Evolutionary conservation across 495 filamentous ascomycete genomes (phyloP).

Genomic region (Geopyxis carbonaria): DNA sequence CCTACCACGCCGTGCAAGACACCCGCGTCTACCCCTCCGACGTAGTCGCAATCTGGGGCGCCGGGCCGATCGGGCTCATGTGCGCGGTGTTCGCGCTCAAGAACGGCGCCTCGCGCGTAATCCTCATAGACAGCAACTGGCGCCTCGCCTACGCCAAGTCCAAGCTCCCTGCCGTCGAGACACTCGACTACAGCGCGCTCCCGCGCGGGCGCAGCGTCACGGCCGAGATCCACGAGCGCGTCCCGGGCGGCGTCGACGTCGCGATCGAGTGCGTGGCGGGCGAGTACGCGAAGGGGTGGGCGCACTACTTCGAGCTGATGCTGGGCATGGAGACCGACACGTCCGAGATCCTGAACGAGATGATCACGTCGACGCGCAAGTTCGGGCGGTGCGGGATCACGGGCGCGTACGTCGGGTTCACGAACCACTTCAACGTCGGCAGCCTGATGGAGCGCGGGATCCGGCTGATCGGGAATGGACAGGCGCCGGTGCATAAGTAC

Average conservation of each 20-base stretch:
- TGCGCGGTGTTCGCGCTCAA: constrained; percentile 50
- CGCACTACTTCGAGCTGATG: constrained; percentile 2
- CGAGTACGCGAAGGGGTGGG: constrained; percentile 37
- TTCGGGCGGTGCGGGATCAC: constrained; percentile 65
- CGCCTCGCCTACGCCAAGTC: constrained; percentile 48
- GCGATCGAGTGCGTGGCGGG: constrained; percentile 72
- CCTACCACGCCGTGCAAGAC: constrained; percentile 68
- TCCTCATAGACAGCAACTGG: constrained; percentile 69
- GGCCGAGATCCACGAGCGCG: constrained; percentile 54
- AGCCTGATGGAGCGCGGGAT: constrained; percentile 73
- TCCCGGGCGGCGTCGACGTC: constrained; percentile 51
- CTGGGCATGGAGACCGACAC: constrained; percentile 71
- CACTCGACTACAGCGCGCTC: constrained; percentile 39
- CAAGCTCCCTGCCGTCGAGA: constrained; percentile 47
- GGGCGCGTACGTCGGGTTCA: constrained; percentile 50
- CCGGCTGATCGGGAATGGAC: constrained; percentile 64
- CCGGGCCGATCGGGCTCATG: constrained; percentile 59
- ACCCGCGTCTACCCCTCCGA: constrained; percentile 65
- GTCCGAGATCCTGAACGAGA: constrained; percentile 75
- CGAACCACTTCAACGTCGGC: neutral
- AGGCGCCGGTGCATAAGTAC: constrained; percentile 31
- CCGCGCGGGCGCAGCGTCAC: constrained; percentile 43
- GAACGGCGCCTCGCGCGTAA: constrained; percentile 58
- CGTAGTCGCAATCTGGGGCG: constrained; percentile 58
- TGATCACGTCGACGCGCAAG: constrained; percentile 58